A percentile compares a stretch with the other conserved stretches of the same genome.
Conservation (phyloP, 805 yeast species). For the Aciculoconidium aculeatum region DNA sequence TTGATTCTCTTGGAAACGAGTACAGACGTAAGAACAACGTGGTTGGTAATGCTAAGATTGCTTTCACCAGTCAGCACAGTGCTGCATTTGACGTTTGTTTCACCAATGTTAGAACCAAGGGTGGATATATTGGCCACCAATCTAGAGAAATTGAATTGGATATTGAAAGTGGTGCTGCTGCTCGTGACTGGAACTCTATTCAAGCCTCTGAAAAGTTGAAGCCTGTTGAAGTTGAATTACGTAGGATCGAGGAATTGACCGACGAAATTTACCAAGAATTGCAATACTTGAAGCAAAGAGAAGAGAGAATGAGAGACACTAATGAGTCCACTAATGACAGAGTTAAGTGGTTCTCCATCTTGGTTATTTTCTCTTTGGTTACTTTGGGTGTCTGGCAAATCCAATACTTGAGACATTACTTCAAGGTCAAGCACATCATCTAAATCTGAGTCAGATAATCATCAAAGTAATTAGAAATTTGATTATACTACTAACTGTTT, state of each 20-base stretch:
- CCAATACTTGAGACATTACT: conserved; percentile 84
- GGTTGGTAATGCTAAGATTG: conserved; percentile 64
- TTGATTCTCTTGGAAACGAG: conserved; percentile 81
- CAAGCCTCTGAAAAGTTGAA: conserved; percentile 90
- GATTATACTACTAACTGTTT: too few species aligned
- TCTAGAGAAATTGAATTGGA: conserved; percentile 80
- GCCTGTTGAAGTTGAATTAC: conserved; percentile 87
- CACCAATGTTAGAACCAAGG: conserved; percentile 44
- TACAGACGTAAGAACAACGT: conserved; percentile 69
- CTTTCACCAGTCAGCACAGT: conserved; percentile 77
- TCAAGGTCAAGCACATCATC: conserved; percentile 78
- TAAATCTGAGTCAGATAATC: conserved; percentile 22
- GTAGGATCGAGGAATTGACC: conserved; percentile 79
- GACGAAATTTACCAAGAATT: conserved; percentile 76
- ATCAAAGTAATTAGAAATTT: too few species aligned
- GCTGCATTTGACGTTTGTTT: conserved; percentile 91
- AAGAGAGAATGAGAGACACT: conserved; percentile 90
- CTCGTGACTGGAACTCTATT: conserved; percentile 95
- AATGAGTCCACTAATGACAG: conserved; percentile 94
- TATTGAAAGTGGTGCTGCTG: conserved; percentile 92
- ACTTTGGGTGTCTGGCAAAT: conserved; percentile 91
- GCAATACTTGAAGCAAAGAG: conserved; percentile 80
- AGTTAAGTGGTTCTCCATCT: conserved; percentile 78
- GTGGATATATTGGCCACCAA: conserved; percentile 11
- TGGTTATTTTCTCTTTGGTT: conserved; percentile 62